Percentiles rank a stretch among this genome's conserved stretches.
Conservation (phyloP, 192 early-diverging fungal species). For the Backusella liffmaniae region DNA sequence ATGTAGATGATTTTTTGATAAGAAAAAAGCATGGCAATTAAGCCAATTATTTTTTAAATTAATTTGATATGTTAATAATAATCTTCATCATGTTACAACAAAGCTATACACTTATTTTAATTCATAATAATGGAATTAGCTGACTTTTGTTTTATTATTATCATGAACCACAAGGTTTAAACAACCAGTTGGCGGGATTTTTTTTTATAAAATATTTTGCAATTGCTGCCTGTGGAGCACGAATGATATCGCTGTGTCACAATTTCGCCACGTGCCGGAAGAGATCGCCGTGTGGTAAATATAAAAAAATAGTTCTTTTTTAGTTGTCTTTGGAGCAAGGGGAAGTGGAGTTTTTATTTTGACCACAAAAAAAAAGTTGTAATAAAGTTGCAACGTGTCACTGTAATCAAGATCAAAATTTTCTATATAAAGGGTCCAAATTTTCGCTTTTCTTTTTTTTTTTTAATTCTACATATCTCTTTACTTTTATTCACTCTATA, state of each 20-base stretch:
- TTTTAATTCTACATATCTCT: not conserved
- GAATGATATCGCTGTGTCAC: constrained; percentile 9
- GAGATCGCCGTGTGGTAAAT: constrained; percentile 11
- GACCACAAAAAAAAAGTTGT: not conserved
- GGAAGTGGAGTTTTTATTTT: not conserved
- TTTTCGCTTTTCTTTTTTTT: not conserved
- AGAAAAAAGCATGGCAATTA: constrained; percentile 5
- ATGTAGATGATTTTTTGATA: not conserved
- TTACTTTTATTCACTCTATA: constrained; percentile 7
- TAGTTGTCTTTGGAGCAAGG: not conserved
- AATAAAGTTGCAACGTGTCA: not conserved
- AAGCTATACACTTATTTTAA: not conserved
- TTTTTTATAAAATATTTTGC: not conserved
- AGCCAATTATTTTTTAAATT: not conserved
- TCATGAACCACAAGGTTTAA: not conserved
- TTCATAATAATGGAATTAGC: not conserved
- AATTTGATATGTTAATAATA: not conserved
- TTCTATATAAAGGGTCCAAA: not conserved
- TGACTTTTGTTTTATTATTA: not conserved
- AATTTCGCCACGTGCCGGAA: constrained; percentile 17
- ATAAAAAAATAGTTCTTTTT: not conserved
- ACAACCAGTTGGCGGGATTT: not conserved
- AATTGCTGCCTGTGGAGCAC: constrained; percentile 2
- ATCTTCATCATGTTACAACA: not conserved
- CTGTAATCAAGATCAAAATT: not conserved